Percentiles rank a stretch among this genome's conserved stretches.
Evolutionary conservation across 805 yeast genomes (phyloP).

Genomic region (Metschnikowia lochheadii): DNA sequence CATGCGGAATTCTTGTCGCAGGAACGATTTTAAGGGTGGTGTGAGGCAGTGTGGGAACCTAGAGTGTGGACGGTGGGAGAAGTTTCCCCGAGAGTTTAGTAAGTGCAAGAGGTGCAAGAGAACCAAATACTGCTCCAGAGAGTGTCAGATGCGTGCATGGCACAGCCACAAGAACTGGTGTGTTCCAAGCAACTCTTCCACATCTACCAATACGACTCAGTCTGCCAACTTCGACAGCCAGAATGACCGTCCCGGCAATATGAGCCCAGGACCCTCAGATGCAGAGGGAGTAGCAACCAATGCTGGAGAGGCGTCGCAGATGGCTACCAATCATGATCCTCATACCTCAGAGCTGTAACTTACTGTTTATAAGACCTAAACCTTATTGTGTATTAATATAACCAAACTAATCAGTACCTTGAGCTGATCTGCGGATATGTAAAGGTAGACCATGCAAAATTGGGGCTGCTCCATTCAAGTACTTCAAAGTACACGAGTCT

Average conservation of each 20-base stretch:
- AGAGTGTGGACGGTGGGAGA: slow-evolving; percentile 93
- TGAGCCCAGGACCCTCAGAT: slow-evolving; percentile 15
- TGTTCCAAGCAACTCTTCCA: slow-evolving; percentile 42
- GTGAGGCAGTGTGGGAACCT: slow-evolving; percentile 93
- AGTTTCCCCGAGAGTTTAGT: slow-evolving; percentile 84
- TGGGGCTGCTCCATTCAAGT: slow-evolving; percentile 90
- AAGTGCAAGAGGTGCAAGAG: slow-evolving; percentile 92
- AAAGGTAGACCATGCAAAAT: slow-evolving; percentile 86
- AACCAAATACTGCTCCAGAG: slow-evolving; percentile 90
- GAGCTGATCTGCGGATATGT: slow-evolving; percentile 2
- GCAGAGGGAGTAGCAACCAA: slow-evolving; percentile 12
- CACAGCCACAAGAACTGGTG: slow-evolving; percentile 94
- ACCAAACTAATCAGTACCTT: not conserved
- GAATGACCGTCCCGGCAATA: slow-evolving; percentile 13
- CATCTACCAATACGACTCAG: slow-evolving; percentile 17
- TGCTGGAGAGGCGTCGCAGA: slow-evolving; percentile 12
- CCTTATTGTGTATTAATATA: not conserved
- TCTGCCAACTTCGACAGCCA: slow-evolving; percentile 9
- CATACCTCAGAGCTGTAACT: slow-evolving; percentile 9
- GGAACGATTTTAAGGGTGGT: slow-evolving; percentile 83
- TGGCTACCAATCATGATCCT: slow-evolving; percentile 13
- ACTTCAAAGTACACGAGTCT: slow-evolving; percentile 61
- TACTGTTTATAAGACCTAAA: not conserved
- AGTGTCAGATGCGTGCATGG: slow-evolving; percentile 92
- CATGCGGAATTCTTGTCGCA: slow-evolving; percentile 91